Percentiles rank a stretch among this genome's conserved stretches.
Conservation (phyloP, 306 rosid species). For the Senna siamea region DNA sequence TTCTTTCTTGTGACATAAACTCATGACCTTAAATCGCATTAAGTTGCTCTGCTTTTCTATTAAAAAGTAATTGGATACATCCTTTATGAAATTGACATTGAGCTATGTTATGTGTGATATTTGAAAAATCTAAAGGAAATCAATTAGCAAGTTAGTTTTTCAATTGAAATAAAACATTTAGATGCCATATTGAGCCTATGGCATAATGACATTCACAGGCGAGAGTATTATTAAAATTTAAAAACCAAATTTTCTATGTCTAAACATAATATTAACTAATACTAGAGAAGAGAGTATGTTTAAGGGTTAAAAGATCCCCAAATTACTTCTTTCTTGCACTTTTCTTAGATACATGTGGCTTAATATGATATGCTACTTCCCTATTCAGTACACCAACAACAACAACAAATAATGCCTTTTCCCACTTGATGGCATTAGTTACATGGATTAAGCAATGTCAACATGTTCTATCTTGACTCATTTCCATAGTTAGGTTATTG, state of each 20-base stretch:
- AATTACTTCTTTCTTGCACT: neutral
- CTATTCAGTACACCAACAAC: neutral
- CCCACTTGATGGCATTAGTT: too few relatives aligned
- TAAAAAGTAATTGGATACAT: neutral
- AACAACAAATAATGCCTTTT: too few relatives aligned
- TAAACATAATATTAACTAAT: neutral
- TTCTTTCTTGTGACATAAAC: neutral
- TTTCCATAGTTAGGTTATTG: too few relatives aligned
- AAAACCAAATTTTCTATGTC: neutral
- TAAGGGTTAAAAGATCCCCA: too few relatives aligned
- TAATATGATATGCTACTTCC: neutral
- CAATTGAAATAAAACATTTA: neutral
- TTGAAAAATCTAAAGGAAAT: neutral
- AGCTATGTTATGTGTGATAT: neutral
- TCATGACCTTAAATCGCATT: neutral
- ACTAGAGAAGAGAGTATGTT: too few relatives aligned
- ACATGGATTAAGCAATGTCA: too few relatives aligned
- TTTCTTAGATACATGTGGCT: neutral
- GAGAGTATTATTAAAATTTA: slow-evolving; percentile 2
- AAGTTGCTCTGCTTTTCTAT: slow-evolving; percentile 25
- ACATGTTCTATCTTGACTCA: too few relatives aligned
- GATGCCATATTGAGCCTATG: neutral
- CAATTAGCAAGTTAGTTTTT: neutral
- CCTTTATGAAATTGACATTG: neutral
- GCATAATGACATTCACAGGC: neutral